phyloP scores from a whole-genome alignment of 1,139 yeast species.

The Debaryomyces sp. region DNA sequence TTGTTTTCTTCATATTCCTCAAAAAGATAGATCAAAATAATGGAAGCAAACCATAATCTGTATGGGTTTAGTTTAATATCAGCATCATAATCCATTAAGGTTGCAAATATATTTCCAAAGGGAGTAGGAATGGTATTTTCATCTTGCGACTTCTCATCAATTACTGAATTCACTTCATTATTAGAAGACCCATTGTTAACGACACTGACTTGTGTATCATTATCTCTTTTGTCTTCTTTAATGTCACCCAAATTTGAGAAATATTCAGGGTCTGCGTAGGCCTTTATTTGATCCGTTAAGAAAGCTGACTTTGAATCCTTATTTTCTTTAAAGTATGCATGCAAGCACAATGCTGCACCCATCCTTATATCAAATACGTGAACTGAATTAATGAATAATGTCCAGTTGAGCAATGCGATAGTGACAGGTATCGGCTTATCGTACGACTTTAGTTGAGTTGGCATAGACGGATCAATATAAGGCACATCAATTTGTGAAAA shows the following conservation, averaged over 20 bases:
- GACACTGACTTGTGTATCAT: not conserved
- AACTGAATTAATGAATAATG: conserved; percentile 74
- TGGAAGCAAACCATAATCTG: conserved; percentile 82
- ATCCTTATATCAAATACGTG: conserved; percentile 81
- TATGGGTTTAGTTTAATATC: conserved; percentile 82
- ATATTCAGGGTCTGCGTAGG: conserved; percentile 37
- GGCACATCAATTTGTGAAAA: conserved; percentile 90
- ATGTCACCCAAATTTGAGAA: conserved; percentile 13
- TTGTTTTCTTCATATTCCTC: conserved; percentile 57
- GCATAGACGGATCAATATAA: conserved; percentile 80
- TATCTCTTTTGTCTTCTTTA: conserved; percentile 11
- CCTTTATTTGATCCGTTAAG: conserved; percentile 62
- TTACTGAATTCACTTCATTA: not conserved
- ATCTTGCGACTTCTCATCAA: conserved; percentile 10
- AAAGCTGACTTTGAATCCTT: conserved; percentile 63
- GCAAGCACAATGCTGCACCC: conserved; percentile 67
- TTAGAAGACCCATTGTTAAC: not conserved
- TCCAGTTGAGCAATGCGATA: conserved; percentile 80
- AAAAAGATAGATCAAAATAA: conserved; percentile 64
- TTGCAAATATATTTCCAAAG: conserved; percentile 60
- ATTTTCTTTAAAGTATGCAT: conserved; percentile 70
- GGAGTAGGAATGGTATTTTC: conserved; percentile 25
- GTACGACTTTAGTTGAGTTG: conserved; percentile 43
- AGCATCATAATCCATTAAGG: conserved; percentile 77
- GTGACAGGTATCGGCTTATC: conserved; percentile 61